Evolutionary conservation across 2,329 filamentous ascomycete genomes (phyloP).

Genomic region (Colletotrichum agaves): DNA sequence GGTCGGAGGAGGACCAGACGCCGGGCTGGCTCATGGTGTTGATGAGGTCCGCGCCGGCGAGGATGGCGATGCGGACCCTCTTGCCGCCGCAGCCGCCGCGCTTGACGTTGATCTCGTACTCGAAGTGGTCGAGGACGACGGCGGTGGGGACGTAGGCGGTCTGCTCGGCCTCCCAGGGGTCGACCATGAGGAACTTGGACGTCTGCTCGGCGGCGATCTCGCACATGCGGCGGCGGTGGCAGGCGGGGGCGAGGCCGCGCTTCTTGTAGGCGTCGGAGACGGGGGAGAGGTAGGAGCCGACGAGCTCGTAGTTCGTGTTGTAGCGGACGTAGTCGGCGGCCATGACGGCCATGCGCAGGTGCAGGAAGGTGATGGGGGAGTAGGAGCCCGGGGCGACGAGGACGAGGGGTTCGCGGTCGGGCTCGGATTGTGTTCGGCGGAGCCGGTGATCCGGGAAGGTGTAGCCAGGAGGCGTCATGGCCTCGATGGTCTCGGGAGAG

Average conservation of each 20-base stretch:
- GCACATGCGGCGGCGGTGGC: constrained; percentile 86
- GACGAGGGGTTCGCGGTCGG: constrained; percentile 70
- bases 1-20: constrained; percentile 85
- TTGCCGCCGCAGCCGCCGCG: constrained; percentile 80
- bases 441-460: constrained; percentile 71
- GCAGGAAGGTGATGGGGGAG: constrained; percentile 79
- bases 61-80: constrained; percentile 77
- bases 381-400: constrained; percentile 78
- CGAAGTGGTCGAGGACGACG: constrained; percentile 89
- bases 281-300: constrained; percentile 87
- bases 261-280: constrained; percentile 78
- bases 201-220: constrained; percentile 80
- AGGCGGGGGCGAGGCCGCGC: constrained; percentile 77
- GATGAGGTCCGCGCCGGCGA: constrained; percentile 82
- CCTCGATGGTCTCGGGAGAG: constrained; percentile 35
- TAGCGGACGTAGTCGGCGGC: constrained; percentile 82
- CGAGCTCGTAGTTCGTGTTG: constrained; percentile 79
- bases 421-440: constrained; percentile 64
- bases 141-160: constrained; percentile 89
- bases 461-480: constrained; percentile 53
- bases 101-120: constrained; percentile 86
- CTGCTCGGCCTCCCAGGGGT: constrained; percentile 89
- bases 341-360: constrained; percentile 90
- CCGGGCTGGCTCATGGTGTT: constrained; percentile 78
- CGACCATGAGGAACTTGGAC: constrained; percentile 85